phyloP scores from a whole-genome alignment of 768 basidiomycete species.

The Lactarius hengduanensis region DNA sequence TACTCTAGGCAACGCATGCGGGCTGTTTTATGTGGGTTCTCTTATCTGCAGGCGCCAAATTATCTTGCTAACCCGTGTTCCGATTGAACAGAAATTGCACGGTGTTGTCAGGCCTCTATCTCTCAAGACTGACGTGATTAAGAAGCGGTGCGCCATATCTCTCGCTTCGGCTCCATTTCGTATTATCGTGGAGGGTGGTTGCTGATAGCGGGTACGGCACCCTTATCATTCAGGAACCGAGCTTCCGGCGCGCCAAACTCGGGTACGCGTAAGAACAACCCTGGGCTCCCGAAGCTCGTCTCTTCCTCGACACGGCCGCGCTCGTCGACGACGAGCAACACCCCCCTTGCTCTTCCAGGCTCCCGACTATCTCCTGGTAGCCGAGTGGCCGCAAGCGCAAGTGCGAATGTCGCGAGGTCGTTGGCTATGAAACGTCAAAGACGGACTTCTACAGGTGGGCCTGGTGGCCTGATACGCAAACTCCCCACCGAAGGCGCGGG shows the following conservation, averaged over 20 bases:
- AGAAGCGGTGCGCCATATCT: slow-evolving; percentile 68
- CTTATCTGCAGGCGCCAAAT: slow-evolving; percentile 23
- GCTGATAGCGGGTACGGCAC: slow-evolving; percentile 15
- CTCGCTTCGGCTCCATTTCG: neutral
- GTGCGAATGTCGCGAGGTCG: slow-evolving; percentile 31
- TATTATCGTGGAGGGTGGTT: neutral
- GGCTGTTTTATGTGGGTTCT: slow-evolving; percentile 81
- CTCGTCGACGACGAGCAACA: slow-evolving; percentile 61
- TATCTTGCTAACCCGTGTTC: slow-evolving; percentile 16
- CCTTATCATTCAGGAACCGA: slow-evolving; percentile 56
- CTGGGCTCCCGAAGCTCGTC: slow-evolving; percentile 69
- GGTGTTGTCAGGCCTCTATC: slow-evolving; percentile 93
- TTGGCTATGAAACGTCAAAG: slow-evolving; percentile 74
- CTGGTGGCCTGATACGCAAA: slow-evolving; percentile 23
- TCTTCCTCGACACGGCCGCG: slow-evolving; percentile 71
- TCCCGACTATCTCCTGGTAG: slow-evolving; percentile 41
- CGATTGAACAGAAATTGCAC: slow-evolving; percentile 74
- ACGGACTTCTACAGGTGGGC: slow-evolving; percentile 53
- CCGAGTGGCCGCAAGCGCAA: slow-evolving; percentile 32
- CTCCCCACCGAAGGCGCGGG: slow-evolving; percentile 18
- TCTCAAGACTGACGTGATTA: slow-evolving; percentile 95
- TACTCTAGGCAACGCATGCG: slow-evolving; percentile 78
- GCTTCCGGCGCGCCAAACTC: slow-evolving; percentile 72
- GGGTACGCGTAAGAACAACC: slow-evolving; percentile 59
- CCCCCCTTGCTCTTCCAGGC: slow-evolving; percentile 47